Percentiles rank a stretch among this genome's conserved stretches.
These are phyloP conservation scores for Endoconidiophora laricicola DNA, from an alignment of 2,329 filamentous ascomycete species.

Conservation along the genomic window DNA sequence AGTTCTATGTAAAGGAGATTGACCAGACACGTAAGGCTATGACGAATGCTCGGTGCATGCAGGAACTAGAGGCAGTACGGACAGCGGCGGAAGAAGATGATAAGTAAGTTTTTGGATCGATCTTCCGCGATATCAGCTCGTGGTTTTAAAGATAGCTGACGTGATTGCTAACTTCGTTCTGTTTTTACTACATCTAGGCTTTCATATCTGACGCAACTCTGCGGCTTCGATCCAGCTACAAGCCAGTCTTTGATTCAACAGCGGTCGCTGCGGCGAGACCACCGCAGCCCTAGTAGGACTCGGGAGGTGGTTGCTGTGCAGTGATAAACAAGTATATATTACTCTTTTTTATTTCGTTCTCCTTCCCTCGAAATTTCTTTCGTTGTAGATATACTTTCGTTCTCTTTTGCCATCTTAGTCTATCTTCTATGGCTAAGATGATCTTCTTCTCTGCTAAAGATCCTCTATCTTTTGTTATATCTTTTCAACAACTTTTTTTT, in stretches of 20 bases:
- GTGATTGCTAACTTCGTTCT: background rate
- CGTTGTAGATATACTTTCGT: too few species aligned
- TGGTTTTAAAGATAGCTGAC: background rate
- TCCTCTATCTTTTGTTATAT: too few species aligned
- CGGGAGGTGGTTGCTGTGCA: constrained; percentile 9
- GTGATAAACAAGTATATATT: background rate
- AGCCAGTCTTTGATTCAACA: constrained; percentile 31
- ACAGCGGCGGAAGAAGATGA: constrained; percentile 51
- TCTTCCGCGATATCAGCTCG: too few species aligned
- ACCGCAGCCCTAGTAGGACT: constrained; percentile 12
- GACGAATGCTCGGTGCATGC: constrained; percentile 57
- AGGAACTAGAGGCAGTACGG: constrained; percentile 57
- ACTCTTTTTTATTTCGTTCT: too few species aligned
- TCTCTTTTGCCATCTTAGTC: too few species aligned
- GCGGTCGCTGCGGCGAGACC: constrained; percentile 7
- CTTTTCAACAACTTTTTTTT: too few species aligned
- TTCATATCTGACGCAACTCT: constrained; percentile 32
- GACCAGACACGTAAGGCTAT: constrained; percentile 45
- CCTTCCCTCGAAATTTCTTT: too few species aligned
- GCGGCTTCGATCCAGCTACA: constrained; percentile 37
- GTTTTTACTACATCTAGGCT: constrained; percentile 22
- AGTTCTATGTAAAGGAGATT: constrained; percentile 70
- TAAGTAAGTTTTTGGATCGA: constrained; percentile 43
- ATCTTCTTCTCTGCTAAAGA: too few species aligned
- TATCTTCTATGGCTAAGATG: too few species aligned